Evolutionary conservation across 805 yeast genomes (phyloP), one percentile per base, ranked within the genome.

Genomic region (Candida manassasensis): DNA sequence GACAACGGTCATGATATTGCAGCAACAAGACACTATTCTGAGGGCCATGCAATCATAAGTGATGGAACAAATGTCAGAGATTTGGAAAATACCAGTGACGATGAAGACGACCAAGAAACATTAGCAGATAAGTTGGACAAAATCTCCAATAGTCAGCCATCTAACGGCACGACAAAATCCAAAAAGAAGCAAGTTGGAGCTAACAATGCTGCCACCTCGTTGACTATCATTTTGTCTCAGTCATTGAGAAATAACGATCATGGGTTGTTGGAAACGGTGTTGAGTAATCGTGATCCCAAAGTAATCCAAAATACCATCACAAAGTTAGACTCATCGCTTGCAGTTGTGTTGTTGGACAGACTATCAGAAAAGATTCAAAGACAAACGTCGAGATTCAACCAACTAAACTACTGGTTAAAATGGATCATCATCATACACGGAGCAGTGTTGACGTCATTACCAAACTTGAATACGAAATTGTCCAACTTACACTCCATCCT

Each of bases 191-290:
- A 69, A 37, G 49, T 50, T 22, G 50, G 48, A 8, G 75, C 79
- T 14, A 73, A 78, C 6, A 76, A 84, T 4, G 95, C 93, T 34
- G 55, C 67, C 10, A 55, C 59, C 0, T 78, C 96, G 2, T 74
- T 89, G 41, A 77, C 96, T 2, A 79, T 84, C 1, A 77, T 93
- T n/a, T 68, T 93, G 29, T 69, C 89, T 10, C 98, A 93, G 63
- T 90, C 98, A 0, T 69, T 93, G 42, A 80, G 77, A 49, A 80
- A 94, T 14, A 85, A 84, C 50, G 99, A 93, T 55, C 88, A 81
- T 49, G 66, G 93, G 7, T 67, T 93, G 38, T 69, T 93, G 42
- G 97, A 93, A 57, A 77, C 86, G 3, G 95, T 95, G 9, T 69
- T 93, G 43, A 59, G 60, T 39, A 74, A 74, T 46, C 64, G 68